Evolutionary conservation across 169 alveolate genomes (phyloP), one percentile per base, ranked within the genome.

Genomic region (Plasmodium cynomolgi): DNA sequence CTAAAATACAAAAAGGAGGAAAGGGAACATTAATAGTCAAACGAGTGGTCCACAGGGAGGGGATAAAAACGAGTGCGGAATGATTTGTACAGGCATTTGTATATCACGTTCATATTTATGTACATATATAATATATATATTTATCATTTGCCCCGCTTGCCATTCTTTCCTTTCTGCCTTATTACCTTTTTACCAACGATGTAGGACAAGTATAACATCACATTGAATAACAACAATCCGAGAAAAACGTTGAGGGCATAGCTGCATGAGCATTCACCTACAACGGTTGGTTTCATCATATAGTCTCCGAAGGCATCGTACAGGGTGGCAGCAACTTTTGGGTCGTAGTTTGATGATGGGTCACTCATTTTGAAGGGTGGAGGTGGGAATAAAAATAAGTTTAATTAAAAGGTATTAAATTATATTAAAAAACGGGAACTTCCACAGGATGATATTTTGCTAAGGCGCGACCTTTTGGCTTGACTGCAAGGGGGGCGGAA

Each of bases 111-210:
- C 84, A 15, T 34, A 77, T 31, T 37, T 77, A 77, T 75, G 54
- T 33, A 33, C 26, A 33, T 9, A 29, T 9, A 29, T 11, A 50
- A 2, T 77, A 34, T 77, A 33, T 77, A 33, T 33, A 77, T 77
- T 82, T 50, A 54, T 81, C 13, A 33, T 81, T 50, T 50, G 62
- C 62, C 26, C 1, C 8, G 62, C 9, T 13, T 50, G 62, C 62
- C 1, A 17, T 17, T 50, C 8, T 17, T 13, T 68, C 31, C 8
- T 11, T 68, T 68, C 77, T 26, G 31, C 37, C 77, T 68, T 68
- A 62, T 79, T 82, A 83, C 91, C 82, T 83, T 83, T 83, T 83
- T 83, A 26, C 91, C 91, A 11, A 56, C 62, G 73, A 56, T 34
- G 80, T 83, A 83, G 34, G 80, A 31, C 31, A 56, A 34, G 47